Evolutionary conservation across 2,329 filamentous ascomycete species (phyloP).

Genomic region (Kalmusia sp.): DNA sequence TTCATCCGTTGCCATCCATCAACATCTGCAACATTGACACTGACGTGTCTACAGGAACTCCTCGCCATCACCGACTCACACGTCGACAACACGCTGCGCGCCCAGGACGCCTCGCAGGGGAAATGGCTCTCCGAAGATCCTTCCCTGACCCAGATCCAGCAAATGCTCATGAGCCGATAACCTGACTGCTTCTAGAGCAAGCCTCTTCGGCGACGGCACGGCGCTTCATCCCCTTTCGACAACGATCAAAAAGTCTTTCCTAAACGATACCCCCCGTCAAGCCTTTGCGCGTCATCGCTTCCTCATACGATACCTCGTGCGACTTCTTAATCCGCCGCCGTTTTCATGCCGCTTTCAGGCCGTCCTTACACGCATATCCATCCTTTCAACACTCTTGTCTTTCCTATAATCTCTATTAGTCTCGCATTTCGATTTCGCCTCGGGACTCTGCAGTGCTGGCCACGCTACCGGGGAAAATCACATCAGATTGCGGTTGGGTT

Average conservation of each 20-base stretch:
- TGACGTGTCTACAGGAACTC: conserved; percentile 58
- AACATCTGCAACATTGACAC: neutral
- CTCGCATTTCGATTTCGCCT: neutral
- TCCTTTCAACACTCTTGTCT: neutral
- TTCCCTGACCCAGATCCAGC: conserved; percentile 58
- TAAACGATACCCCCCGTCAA: conserved; percentile 21
- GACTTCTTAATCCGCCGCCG: neutral
- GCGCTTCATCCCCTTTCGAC: neutral
- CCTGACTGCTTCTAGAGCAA: neutral
- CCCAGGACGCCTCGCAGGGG: conserved; percentile 62
- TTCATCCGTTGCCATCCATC: neutral
- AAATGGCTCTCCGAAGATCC: conserved; percentile 70
- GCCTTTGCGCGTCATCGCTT: conserved; percentile 16
- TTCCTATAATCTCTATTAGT: neutral
- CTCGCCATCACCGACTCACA: conserved; percentile 63
- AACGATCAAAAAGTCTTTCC: conserved; percentile 7
- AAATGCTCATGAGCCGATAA: conserved; percentile 42
- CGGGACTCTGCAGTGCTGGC: conserved; percentile 1
- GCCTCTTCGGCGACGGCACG: neutral
- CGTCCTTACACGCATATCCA: neutral
- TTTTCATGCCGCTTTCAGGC: neutral
- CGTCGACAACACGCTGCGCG: conserved; percentile 62
- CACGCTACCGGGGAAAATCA: neutral
- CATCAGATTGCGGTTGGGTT: neutral
- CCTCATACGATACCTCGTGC: neutral